Conservation (phyloP, 441 rosid genomes). For the California macrophylla region DNA sequence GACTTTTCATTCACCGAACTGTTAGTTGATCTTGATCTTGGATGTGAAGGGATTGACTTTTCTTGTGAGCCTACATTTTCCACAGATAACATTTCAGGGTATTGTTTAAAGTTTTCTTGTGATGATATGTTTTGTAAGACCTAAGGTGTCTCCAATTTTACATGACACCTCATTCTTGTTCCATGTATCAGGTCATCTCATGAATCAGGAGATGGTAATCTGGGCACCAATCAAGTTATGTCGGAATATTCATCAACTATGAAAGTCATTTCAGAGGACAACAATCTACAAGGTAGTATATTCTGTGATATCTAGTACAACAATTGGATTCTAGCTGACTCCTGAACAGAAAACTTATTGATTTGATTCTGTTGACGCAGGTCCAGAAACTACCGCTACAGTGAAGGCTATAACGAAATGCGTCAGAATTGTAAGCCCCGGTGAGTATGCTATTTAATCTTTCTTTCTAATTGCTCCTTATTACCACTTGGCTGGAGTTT, state of each 20-base stretch:
- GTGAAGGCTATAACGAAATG: slow-evolving; percentile 44
- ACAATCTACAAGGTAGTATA: slow-evolving; percentile 32
- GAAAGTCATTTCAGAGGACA: slow-evolving; percentile 38
- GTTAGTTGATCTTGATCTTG: slow-evolving; percentile 62
- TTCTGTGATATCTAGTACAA: background rate
- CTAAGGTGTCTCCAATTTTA: background rate
- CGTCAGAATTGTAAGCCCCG: slow-evolving; percentile 45
- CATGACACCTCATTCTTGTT: background rate
- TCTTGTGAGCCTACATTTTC: slow-evolving; percentile 32
- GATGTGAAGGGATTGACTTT: slow-evolving; percentile 28
- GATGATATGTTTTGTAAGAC: background rate
- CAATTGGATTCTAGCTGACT: background rate
- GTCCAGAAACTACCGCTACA: slow-evolving; percentile 33
- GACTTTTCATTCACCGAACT: slow-evolving; percentile 62
- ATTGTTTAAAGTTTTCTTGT: slow-evolving; percentile 13
- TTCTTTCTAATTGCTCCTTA: slow-evolving; percentile 2
- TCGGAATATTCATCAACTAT: slow-evolving; percentile 46
- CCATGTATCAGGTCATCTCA: slow-evolving; percentile 36
- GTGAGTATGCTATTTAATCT: slow-evolving; percentile 21
- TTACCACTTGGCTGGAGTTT: background rate
- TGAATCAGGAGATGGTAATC: slow-evolving; percentile 38
- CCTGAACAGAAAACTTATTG: background rate
- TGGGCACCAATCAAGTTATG: slow-evolving; percentile 29
- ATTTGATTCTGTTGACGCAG: slow-evolving; percentile 24
- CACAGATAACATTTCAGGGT: slow-evolving; percentile 44